These are phyloP conservation scores for Xerocomellus amylosporus DNA, from an alignment of 768 basidiomycete genomes.

Conservation along the genomic window DNA sequence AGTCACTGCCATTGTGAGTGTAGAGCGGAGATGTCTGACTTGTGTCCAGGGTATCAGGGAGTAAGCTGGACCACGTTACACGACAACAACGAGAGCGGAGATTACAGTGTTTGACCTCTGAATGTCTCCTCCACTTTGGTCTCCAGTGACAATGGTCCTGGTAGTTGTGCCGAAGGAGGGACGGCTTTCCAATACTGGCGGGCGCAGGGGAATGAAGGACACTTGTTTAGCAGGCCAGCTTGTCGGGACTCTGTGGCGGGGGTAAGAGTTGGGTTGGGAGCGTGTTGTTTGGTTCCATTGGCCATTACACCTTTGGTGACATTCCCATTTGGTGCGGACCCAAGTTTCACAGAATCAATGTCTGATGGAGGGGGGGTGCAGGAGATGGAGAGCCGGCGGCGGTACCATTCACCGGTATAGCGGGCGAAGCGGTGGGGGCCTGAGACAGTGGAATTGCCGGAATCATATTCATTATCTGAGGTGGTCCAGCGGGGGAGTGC, in stretches of 20 bases:
- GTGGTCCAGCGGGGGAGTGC: constrained; percentile 34
- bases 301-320: constrained; percentile 30
- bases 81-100: too few relatives aligned
- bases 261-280: constrained; percentile 11
- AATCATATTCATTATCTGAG: constrained; percentile 37
- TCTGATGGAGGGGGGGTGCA: constrained; percentile 41
- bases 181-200: too few relatives aligned
- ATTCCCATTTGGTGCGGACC: constrained; percentile 18
- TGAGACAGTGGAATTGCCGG: constrained; percentile 29
- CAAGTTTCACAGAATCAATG: constrained; percentile 34
- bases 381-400: constrained; percentile 34
- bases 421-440: constrained; percentile 32
- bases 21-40: too few relatives aligned
- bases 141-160: too few relatives aligned
- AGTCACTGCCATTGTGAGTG: too few relatives aligned
- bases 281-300: constrained; percentile 28
- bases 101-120: too few relatives aligned
- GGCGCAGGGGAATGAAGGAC: too few relatives aligned
- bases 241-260: constrained; percentile 23
- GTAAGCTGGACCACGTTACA: too few relatives aligned
- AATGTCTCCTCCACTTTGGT: too few relatives aligned
- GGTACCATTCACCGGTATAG: constrained; percentile 33
- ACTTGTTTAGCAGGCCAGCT: too few relatives aligned
- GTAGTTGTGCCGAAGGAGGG: too few relatives aligned
- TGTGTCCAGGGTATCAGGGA: too few relatives aligned